Evolutionary conservation across 1,284 basidiomycete genomes (phyloP), one percentile per base, ranked within the genome.

Genomic region (Fomitopsis palustris): DNA sequence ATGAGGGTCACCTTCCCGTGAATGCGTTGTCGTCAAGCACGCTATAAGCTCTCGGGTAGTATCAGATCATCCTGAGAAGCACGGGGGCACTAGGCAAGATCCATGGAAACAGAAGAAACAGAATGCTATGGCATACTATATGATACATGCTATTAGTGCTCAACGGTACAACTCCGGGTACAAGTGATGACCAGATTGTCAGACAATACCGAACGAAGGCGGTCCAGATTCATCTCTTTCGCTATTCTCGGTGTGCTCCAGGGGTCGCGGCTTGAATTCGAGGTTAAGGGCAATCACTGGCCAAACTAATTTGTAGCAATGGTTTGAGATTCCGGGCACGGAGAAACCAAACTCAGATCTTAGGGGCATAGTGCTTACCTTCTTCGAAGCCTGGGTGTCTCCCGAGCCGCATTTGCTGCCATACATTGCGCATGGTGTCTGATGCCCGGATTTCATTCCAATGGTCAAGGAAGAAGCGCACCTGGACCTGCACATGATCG

Each of bases 361-460:
- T 8, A 29, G 14, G 23, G 12, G 33, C 19, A 45, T 33, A 27
- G 21, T 10, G 35, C 33, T 52, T 31, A 87, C 88, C 87, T 80
- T 90, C 87, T 73, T 90, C 87, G 67, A 94, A 94, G 1, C 92
- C 92, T 31, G 90, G 88, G 69, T 93, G 90, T 53, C 88, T 80
- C 43, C 92, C 92, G 54, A 82, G 79, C 55, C 92, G 78, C 53
- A 94, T 91, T 72, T 93, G 88, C 60, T 86, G 82, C 88, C 91
- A 95, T 31, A 95, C 89, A 61, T 83, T 84, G 64, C 84, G 84
- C 92, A 95, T 93, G 21, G 88, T 83, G 21, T 88, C 85, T 29
- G 89, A 90, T 29, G 82, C 77, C 53, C 92, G 88, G 61, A 95
- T 93, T 54, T 92, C 86, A 51, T 79, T 74, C 93, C 93, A 95